phyloP scores from a whole-genome alignment of 2,329 filamentous ascomycete species.

The Rasamsonia emersonii region DNA sequence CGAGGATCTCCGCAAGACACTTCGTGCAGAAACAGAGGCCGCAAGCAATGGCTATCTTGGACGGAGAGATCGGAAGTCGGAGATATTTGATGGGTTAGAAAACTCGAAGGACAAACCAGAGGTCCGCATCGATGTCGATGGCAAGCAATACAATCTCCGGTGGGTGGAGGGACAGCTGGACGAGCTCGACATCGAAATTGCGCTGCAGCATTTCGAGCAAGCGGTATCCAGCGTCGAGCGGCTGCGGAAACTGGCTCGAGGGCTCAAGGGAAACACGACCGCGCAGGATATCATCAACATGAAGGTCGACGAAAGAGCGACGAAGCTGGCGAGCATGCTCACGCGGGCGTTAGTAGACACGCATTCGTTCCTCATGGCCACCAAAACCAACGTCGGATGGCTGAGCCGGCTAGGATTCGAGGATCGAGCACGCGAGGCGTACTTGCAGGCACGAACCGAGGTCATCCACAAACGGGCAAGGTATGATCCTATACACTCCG shows the following conservation, averaged over 20 bases:
- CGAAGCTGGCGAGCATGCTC: constrained; percentile 66
- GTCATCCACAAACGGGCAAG: constrained; percentile 75
- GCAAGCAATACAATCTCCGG: constrained; percentile 89
- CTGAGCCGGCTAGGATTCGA: constrained; percentile 81
- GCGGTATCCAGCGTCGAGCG: constrained; percentile 80
- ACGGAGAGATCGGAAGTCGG: constrained; percentile 70
- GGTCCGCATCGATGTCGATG: constrained; percentile 89
- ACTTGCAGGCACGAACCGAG: constrained; percentile 68
- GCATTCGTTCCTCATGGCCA: constrained; percentile 67
- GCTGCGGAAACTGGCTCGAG: constrained; percentile 67
- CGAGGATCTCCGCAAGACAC: constrained; percentile 77
- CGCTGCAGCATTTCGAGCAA: constrained; percentile 77
- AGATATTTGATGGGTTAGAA: constrained; percentile 69
- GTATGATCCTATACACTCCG: constrained; percentile 39
- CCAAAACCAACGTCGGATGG: constrained; percentile 75
- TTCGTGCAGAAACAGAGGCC: constrained; percentile 79
- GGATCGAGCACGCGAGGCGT: constrained; percentile 78
- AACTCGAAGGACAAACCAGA: constrained; percentile 62
- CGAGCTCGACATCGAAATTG: constrained; percentile 91
- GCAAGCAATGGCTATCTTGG: constrained; percentile 83
- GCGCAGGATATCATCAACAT: constrained; percentile 88
- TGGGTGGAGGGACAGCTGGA: constrained; percentile 96
- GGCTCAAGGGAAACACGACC: constrained; percentile 74
- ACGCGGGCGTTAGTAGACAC: constrained; percentile 69
- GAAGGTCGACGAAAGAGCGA: constrained; percentile 80